Base-by-base conservation (phyloP, 2,329 filamentous ascomycete genomes). In the Rhynchosporium graminicola region DNA sequence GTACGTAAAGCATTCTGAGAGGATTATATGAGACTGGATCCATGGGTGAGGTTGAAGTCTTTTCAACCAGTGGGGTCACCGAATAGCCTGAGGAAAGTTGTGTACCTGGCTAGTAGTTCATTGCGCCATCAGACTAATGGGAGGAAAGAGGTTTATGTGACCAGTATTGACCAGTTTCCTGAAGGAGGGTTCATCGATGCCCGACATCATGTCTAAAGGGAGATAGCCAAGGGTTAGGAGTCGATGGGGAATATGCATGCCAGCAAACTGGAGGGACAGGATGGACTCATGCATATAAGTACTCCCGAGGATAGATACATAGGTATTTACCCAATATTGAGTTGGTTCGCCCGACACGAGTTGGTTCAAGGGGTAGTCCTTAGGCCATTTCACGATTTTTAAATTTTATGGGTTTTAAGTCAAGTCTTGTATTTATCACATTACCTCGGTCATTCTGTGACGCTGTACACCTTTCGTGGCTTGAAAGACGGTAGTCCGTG, bases 1-100 rank as follows among this genome's bases (percentile, higher is more conserved):
- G 73, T 76, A 52, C 68, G 76, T 28, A 77, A 77, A 70, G 71
- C 69, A 0, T 79, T 79, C 59, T 79, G 75, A 77, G 77, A 80
- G 57, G 76, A 80, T 63, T 74, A 78, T 55, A 75, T 80, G 71
- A 71, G 74, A 48, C 61, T 79, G 12, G 75, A 80, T 69, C 76
- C 76, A 5, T 80, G 76, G 76, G 71, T 75, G 69, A 77, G 77
- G 3, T 69, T 79, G 62, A 75, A 76, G 65, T 73, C 64, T n/a
- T 71, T 78, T 20, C 74, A 78, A 64, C 78, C 77, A 3, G 63
- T 80, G 36, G 77, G 75, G 6, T 70, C 74, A 26, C 64, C 74
- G 1, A 80, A 80, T 56, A 67, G 77, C 57, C 68, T 80, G 57
- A 68, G 77, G 47, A 75, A 63, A 63, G 74, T 74, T 46, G 73